Evolutionary conservation across 345 rosid species (phyloP).

Genomic region (Gossypium sturtianum): DNA sequence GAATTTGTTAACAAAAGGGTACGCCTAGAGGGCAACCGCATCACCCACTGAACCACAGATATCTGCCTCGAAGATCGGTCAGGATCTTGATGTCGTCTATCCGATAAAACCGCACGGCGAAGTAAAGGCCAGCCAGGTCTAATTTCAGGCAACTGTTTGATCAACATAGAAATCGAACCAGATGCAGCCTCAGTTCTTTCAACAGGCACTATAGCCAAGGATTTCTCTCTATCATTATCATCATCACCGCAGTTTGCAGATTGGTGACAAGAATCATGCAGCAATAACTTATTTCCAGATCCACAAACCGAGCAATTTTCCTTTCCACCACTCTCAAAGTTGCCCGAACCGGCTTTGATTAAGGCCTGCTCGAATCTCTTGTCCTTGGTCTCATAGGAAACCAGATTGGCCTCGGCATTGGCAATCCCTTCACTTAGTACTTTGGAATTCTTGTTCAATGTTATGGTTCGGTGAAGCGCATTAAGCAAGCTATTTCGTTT

Average conservation of each 20-base stretch:
- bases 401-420: constrained; percentile 13
- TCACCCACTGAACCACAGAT: constrained; percentile 66
- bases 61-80: constrained; percentile 43
- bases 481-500: constrained; percentile 41
- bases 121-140: constrained; percentile 91
- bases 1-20: constrained; percentile 32
- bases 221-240: constrained; percentile 27
- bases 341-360: constrained; percentile 28
- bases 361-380: constrained; percentile 45
- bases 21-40: constrained; percentile 50
- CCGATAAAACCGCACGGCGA: constrained; percentile 33
- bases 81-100: constrained; percentile 23
- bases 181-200: constrained; percentile 31
- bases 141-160: constrained; percentile 44
- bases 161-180: constrained; percentile 35
- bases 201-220: constrained; percentile 54
- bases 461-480: constrained; percentile 49
- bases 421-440: constrained; percentile 35
- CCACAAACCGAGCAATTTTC: constrained; percentile 59
- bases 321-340: constrained; percentile 22
- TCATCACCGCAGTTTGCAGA: constrained; percentile 18
- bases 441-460: constrained; percentile 41
- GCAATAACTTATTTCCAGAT: constrained; percentile 18
- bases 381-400: constrained; percentile 17
- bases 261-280: constrained; percentile 18